phyloP scores from a whole-genome alignment of 2,329 filamentous ascomycete genomes.

The Didymella lethalis region DNA sequence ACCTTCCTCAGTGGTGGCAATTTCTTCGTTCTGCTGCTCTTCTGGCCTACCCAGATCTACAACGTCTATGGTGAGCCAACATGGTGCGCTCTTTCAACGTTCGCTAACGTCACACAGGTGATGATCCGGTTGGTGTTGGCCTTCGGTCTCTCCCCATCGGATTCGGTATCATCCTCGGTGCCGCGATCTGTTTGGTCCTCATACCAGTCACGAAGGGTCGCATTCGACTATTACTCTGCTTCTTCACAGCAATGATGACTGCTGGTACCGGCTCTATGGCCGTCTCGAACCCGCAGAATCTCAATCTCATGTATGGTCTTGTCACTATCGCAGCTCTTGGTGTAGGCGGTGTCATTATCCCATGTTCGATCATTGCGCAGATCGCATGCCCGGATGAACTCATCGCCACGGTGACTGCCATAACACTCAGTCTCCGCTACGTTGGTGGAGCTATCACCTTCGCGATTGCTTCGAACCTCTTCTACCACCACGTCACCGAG shows the following conservation, averaged over 20 bases:
- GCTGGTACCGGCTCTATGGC: slow-evolving; percentile 66
- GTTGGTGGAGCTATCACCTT: slow-evolving; percentile 72
- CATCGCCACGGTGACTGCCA: slow-evolving; percentile 72
- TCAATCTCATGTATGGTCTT: slow-evolving; percentile 63
- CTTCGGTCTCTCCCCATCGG: slow-evolving; percentile 70
- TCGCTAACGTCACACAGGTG: slow-evolving; percentile 39
- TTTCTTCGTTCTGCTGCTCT: slow-evolving; percentile 47
- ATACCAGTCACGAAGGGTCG: slow-evolving; percentile 66
- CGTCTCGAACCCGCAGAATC: slow-evolving; percentile 60
- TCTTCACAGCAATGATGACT: slow-evolving; percentile 70
- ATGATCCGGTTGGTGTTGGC: slow-evolving; percentile 70
- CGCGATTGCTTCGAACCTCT: slow-evolving; percentile 55
- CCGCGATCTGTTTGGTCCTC: slow-evolving; percentile 65
- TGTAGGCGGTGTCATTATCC: slow-evolving; percentile 73
- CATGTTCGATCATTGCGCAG: slow-evolving; percentile 71
- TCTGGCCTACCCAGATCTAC: slow-evolving; percentile 47
- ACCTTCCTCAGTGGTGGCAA: slow-evolving; percentile 48
- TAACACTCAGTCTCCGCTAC: slow-evolving; percentile 74
- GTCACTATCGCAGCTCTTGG: slow-evolving; percentile 69
- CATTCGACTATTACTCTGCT: slow-evolving; percentile 67
- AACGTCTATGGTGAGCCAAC: slow-evolving; percentile 42
- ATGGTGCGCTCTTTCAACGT: neutral
- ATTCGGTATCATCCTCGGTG: slow-evolving; percentile 69
- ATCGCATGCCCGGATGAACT: slow-evolving; percentile 75
- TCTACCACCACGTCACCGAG: slow-evolving; percentile 36